Conservation (phyloP, 176 grass and related monocot species). For the Thalia dealbata region DNA sequence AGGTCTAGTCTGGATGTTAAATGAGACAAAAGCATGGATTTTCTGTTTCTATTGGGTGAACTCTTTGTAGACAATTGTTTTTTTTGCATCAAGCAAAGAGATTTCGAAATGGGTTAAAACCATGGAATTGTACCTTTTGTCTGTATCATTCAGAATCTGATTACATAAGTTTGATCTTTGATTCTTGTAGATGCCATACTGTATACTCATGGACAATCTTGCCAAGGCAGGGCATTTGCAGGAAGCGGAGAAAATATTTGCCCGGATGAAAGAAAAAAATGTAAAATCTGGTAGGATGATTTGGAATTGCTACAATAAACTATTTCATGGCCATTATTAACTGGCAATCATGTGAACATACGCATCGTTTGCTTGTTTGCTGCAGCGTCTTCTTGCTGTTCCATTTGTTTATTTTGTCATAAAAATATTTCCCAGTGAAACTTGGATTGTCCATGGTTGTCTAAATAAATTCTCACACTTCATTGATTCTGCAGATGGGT, state of each 20-base stretch:
- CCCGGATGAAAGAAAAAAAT: constrained; percentile 64
- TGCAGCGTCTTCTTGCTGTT: neutral
- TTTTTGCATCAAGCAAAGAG: no score
- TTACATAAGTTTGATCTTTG: neutral
- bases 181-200: constrained; percentile 68
- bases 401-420: no score
- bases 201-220: constrained; percentile 82
- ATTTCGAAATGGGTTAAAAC: no score
- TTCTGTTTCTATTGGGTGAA: neutral
- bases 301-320: neutral
- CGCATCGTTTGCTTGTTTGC: no score
- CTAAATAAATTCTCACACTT: constrained; percentile 13
- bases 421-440: neutral
- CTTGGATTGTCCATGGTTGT: neutral
- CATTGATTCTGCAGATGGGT: constrained; percentile 67
- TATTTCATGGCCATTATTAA: neutral
- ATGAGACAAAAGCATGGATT: neutral
- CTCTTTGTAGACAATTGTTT: no score
- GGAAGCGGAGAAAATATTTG: constrained; percentile 55
- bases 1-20: no score
- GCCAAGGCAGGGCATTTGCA: constrained; percentile 67
- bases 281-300: constrained; percentile 59
- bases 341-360: neutral
- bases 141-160: neutral
- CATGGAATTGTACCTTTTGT: neutral